Percentiles rank a stretch among this genome's conserved stretches.
Evolutionary conservation across 2,329 filamentous ascomycete species (phyloP).

Genomic region (Westerdykella sp.): DNA sequence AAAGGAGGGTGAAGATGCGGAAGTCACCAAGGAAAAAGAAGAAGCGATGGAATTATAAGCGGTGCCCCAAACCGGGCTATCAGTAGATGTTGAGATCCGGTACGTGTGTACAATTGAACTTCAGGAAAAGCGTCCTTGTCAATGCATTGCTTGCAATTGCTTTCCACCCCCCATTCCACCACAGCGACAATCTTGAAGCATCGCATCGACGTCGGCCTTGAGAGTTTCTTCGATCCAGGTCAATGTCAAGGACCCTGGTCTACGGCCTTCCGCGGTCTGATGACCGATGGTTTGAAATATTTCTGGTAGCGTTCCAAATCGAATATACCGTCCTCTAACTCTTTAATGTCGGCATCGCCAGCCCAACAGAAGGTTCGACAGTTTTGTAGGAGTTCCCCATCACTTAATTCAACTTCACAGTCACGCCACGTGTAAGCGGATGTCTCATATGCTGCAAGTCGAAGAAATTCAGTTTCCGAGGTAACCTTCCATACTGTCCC

Average conservation of each 20-base stretch:
- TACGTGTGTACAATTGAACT: no score
- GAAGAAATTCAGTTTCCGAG: conserved; percentile 10
- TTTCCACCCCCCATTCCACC: no score
- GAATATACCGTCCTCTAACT: conserved; percentile 18
- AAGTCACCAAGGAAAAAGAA: not conserved
- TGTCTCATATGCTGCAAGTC: conserved; percentile 18
- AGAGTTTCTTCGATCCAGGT: no score
- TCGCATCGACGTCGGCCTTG: no score
- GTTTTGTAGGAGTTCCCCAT: conserved; percentile 3
- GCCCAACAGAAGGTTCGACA: conserved; percentile 20
- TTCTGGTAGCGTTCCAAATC: conserved; percentile 20
- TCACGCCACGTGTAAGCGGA: conserved; percentile 13
- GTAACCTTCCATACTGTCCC: conserved; percentile 12
- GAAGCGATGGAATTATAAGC: no score
- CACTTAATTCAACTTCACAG: conserved; percentile 11
- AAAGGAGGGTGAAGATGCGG: not conserved
- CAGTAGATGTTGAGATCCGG: no score
- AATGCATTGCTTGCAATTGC: no score
- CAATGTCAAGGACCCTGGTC: no score
- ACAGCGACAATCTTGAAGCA: no score
- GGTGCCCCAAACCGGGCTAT: no score
- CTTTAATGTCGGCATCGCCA: conserved; percentile 13
- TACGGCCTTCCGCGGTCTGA: not conserved
- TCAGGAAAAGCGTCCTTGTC: no score
- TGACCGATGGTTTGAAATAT: conserved; percentile 17